phyloP scores from a whole-genome alignment of 768 basidiomycete genomes.

The Tulasnella sp. region DNA sequence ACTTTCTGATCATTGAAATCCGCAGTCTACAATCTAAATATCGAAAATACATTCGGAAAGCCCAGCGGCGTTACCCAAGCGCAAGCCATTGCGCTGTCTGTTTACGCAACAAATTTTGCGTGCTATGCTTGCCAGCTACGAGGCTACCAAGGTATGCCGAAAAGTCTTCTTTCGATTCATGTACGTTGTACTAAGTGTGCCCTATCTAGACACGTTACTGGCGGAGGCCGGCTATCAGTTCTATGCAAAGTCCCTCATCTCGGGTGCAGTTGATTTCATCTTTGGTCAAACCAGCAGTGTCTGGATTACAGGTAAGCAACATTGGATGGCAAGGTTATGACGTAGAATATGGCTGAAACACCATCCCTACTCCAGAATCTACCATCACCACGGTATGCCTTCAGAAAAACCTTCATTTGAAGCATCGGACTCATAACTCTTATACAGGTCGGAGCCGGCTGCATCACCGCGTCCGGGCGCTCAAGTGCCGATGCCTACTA shows the following conservation, averaged over 20 bases:
- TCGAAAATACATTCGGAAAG: slow-evolving; percentile 16
- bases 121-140: slow-evolving; percentile 13
- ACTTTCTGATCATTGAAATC: not conserved
- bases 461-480: slow-evolving; percentile 11
- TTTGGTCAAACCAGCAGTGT: slow-evolving; percentile 6
- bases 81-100: slow-evolving; percentile 16
- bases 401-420: not conserved
- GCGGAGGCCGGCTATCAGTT: not conserved
- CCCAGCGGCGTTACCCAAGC: slow-evolving; percentile 1
- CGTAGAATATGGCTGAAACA: no score
- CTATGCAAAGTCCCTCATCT: slow-evolving; percentile 11
- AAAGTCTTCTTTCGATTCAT: no score
- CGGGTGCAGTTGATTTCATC: slow-evolving; percentile 20
- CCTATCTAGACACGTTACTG: not conserved
- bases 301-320: slow-evolving; percentile 8
- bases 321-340: no score
- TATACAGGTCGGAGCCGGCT: not conserved
- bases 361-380: not conserved
- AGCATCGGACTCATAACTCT: not conserved
- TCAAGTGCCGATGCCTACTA: not conserved
- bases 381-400: slow-evolving; percentile 5
- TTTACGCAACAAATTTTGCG: slow-evolving; percentile 9
- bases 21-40: slow-evolving; percentile 16
- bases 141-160: slow-evolving; percentile 10
- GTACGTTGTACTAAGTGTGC: no score